Conservation (phyloP, 164 flowering plant genomes). For the Platanus orientalis region DNA sequence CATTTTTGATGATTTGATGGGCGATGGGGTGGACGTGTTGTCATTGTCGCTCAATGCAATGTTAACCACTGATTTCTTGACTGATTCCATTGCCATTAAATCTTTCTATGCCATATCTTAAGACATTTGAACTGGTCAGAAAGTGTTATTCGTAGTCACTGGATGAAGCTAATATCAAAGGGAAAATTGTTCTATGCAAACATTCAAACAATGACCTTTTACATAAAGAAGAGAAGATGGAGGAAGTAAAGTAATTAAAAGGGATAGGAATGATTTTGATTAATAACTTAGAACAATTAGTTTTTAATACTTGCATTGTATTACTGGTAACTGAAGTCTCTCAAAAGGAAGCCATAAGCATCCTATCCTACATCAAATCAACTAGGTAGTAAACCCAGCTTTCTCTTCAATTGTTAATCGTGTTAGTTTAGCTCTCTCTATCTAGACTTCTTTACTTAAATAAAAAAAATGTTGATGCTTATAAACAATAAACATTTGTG, state of each 20-base stretch:
- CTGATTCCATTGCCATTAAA: constrained; percentile 73
- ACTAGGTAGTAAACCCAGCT: constrained; percentile 36
- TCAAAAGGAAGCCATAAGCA: constrained; percentile 30
- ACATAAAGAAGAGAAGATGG: constrained; percentile 22
- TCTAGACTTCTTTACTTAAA: no score
- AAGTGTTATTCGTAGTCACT: constrained; percentile 37
- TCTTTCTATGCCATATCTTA: constrained; percentile 73
- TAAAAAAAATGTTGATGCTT: no score
- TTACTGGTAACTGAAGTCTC: constrained; percentile 51
- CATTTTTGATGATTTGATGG: constrained; percentile 68
- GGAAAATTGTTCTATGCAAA: constrained; percentile 64
- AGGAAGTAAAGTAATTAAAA: constrained; percentile 32
- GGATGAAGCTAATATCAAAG: constrained; percentile 38
- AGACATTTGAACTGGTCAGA: constrained; percentile 38
- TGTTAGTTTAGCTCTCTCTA: no score
- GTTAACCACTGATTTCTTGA: constrained; percentile 19
- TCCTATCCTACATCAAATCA: constrained; percentile 61
- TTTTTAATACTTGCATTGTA: constrained; percentile 24
- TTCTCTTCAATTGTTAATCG: no score
- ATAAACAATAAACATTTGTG: neutral
- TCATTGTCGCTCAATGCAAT: constrained; percentile 53
- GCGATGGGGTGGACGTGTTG: constrained; percentile 66
- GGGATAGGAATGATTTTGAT: constrained; percentile 50
- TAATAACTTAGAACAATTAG: constrained; percentile 33
- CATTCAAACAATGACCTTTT: constrained; percentile 23